Conservation (phyloP, 2,329 filamentous ascomycete genomes). For the Paecilomyces dactylethromorphus region DNA sequence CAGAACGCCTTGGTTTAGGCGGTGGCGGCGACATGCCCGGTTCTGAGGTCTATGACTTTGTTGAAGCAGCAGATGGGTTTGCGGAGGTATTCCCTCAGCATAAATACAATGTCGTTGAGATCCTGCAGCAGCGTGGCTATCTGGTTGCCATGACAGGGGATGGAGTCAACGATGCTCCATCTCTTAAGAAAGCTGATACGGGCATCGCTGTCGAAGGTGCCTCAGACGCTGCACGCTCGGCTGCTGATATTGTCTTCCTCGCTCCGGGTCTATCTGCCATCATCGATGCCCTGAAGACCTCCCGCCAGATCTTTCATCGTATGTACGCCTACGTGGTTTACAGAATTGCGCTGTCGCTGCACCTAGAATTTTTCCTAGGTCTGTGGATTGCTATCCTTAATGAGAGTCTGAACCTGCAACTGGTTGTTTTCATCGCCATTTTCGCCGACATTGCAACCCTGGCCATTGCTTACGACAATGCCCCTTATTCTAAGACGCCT, state of each 20-base stretch:
- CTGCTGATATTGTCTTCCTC: conserved; percentile 90
- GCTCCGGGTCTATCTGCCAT: conserved; percentile 86
- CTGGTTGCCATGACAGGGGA: conserved; percentile 92
- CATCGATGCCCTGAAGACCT: conserved; percentile 87
- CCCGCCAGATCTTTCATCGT: conserved; percentile 90
- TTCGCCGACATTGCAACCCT: conserved; percentile 90
- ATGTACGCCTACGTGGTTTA: conserved; percentile 97
- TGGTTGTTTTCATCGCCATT: conserved; percentile 91
- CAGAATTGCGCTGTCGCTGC: conserved; percentile 85
- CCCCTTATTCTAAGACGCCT: conserved; percentile 74
- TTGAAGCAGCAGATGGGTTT: conserved; percentile 91
- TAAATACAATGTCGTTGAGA: conserved; percentile 92
- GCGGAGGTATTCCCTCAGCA: conserved; percentile 92
- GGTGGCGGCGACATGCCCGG: conserved; percentile 89
- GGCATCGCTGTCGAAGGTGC: conserved; percentile 92
- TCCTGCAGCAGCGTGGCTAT: conserved; percentile 87
- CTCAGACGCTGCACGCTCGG: conserved; percentile 83
- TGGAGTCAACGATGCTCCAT: conserved; percentile 46
- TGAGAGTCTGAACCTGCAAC: conserved; percentile 72
- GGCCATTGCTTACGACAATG: conserved; percentile 90
- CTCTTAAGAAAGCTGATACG: conserved; percentile 67
- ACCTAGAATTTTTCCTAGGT: conserved; percentile 85
- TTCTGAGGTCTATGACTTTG: conserved; percentile 91
- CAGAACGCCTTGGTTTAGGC: conserved; percentile 83
- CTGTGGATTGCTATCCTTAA: conserved; percentile 89